These are phyloP conservation scores for Fusarium virguliforme DNA, from an alignment of 2,329 filamentous ascomycete genomes.

Conservation along the genomic window DNA sequence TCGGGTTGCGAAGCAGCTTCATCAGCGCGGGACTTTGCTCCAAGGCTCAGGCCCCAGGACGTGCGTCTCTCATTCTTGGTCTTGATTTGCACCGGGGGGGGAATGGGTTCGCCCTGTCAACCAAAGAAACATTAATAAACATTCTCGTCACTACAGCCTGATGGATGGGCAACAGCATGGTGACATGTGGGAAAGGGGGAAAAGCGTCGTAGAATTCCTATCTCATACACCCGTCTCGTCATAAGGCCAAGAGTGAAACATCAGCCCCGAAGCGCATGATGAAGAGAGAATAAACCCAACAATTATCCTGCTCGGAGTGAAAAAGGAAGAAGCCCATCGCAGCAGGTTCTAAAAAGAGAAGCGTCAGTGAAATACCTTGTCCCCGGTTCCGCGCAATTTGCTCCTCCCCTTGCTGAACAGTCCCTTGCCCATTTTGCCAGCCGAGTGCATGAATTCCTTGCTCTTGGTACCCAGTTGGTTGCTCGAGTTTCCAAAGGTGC, in stretches of 20 bases:
- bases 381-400: conserved; percentile 81
- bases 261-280: conserved; percentile 51
- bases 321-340: conserved; percentile 51
- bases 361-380: conserved; percentile 88
- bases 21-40: conserved; percentile 54
- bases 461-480: conserved; percentile 84
- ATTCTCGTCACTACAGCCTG: conserved; percentile 52
- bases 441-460: conserved; percentile 90
- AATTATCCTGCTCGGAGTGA: conserved; percentile 47
- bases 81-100: conserved; percentile 55
- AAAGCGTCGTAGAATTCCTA: conserved; percentile 61
- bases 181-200: conserved; percentile 49
- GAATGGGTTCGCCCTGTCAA: conserved; percentile 57
- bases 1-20: conserved; percentile 43
- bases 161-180: conserved; percentile 50
- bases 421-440: conserved; percentile 91
- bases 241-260: conserved; percentile 55
- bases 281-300: conserved; percentile 52
- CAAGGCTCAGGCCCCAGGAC: conserved; percentile 63
- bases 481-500: conserved; percentile 68
- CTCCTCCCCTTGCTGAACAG: conserved; percentile 92
- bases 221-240: conserved; percentile 59
- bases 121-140: conserved; percentile 58
- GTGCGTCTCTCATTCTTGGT: conserved; percentile 60
- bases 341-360: conserved; percentile 56